These are phyloP conservation scores for Rhizophagus prolifer DNA, from an alignment of 192 early-diverging fungal species.

Conservation along the genomic window DNA sequence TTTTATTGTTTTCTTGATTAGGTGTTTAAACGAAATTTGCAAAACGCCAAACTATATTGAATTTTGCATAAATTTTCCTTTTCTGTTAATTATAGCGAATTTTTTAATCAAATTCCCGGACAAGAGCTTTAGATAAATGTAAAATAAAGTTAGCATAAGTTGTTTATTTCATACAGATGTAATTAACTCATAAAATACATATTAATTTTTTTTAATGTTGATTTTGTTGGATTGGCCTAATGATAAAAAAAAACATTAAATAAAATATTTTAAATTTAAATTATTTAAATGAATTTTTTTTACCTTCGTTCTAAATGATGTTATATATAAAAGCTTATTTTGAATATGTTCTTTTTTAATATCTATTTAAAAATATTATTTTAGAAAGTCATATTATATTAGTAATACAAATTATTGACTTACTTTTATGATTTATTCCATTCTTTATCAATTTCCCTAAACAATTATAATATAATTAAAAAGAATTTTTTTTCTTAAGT, in stretches of 20 bases:
- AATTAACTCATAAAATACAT: constrained; percentile 62
- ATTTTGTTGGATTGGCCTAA: constrained; percentile 69
- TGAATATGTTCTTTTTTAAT: constrained; percentile 65
- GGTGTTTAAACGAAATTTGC: too few relatives aligned
- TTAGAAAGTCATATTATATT: neutral
- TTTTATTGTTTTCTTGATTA: too few relatives aligned
- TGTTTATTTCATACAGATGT: too few relatives aligned
- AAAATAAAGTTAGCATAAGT: too few relatives aligned
- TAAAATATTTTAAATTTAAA: too few relatives aligned
- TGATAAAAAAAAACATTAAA: too few relatives aligned
- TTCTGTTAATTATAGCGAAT: too few relatives aligned
- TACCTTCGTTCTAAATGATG: constrained; percentile 59
- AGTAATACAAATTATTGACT: neutral
- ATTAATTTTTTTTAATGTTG: constrained; percentile 77
- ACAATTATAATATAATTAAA: neutral
- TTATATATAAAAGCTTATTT: constrained; percentile 65
- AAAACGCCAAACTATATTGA: too few relatives aligned
- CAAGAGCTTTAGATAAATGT: too few relatives aligned
- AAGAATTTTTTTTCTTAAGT: neutral
- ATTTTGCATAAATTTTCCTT: too few relatives aligned
- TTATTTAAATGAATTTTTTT: too few relatives aligned
- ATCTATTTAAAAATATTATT: constrained; percentile 13
- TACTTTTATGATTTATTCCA: constrained; percentile 30
- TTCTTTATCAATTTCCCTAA: constrained; percentile 23
- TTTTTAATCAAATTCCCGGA: too few relatives aligned